These are phyloP conservation scores for Ogataea ganodermae DNA, from an alignment of 805 yeast species.

Conservation along the genomic window DNA sequence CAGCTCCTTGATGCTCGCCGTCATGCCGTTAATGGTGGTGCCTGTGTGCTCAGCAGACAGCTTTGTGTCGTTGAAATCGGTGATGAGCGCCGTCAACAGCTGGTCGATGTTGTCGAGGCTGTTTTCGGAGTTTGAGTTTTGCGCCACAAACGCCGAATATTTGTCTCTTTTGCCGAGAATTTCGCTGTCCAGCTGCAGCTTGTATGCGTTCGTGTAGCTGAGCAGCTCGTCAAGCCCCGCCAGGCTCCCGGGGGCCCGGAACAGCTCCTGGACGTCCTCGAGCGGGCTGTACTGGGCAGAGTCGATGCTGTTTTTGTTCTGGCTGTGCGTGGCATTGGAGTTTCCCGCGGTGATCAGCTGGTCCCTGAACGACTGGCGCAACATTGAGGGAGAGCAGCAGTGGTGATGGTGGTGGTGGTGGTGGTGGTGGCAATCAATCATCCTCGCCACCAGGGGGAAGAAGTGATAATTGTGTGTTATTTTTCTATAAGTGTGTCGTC, in stretches of 20 bases:
- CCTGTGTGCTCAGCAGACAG: slow-evolving; percentile 57
- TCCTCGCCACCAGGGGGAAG: not conserved
- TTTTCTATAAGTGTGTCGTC: not conserved
- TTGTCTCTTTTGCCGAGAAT: slow-evolving; percentile 42
- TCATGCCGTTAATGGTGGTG: slow-evolving; percentile 62
- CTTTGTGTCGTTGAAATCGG: slow-evolving; percentile 50
- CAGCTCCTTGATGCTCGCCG: slow-evolving; percentile 71
- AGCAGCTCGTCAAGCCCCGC: slow-evolving; percentile 52
- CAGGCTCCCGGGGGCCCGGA: slow-evolving; percentile 53
- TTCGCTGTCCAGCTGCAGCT: slow-evolving; percentile 46
- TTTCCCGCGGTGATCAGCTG: slow-evolving; percentile 28
- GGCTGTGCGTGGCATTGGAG: slow-evolving; percentile 4
- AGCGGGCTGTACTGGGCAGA: slow-evolving; percentile 53
- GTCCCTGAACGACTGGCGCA: slow-evolving; percentile 25
- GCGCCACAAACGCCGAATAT: slow-evolving; percentile 33
- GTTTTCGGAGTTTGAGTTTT: slow-evolving; percentile 23
- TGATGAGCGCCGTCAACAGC: slow-evolving; percentile 44
- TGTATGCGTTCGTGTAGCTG: slow-evolving; percentile 52
- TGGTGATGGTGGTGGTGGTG: too few relatives aligned
- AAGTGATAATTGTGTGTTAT: not conserved
- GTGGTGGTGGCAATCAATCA: too few relatives aligned
- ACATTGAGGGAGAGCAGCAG: too few relatives aligned
- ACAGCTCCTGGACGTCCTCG: slow-evolving; percentile 50
- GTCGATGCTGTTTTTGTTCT: slow-evolving; percentile 28
- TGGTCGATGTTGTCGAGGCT: slow-evolving; percentile 28